Base-by-base conservation (phyloP, 2,329 filamentous ascomycete genomes). In the Cordyceps tenuipes region DNA sequence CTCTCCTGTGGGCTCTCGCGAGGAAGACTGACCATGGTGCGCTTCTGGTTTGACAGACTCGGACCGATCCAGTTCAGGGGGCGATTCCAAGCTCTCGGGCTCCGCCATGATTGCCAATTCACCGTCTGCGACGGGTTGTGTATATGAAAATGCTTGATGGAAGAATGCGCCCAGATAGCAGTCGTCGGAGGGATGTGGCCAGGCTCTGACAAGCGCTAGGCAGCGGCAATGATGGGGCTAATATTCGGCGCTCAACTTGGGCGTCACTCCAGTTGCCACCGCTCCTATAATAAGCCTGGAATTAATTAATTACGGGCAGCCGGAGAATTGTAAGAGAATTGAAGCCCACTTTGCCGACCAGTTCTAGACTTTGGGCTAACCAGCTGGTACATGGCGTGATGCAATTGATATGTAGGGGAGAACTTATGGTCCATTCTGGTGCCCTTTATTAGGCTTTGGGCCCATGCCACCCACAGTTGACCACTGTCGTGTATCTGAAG, bases 21-120 rank as follows among this genome's bases (percentile, higher is more conserved):
- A 34, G 7, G 36, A 21, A 9, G 19, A 36, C 47, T 74, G 34
- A 67, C 75, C 63, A 71, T 71, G 58, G 67, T 68, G 31, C 5
- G 31, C 13, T 19, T 60, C 58, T 34, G 51, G 31, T 36, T 55
- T 26, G 13, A 23, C 23, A 23, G 50, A 48, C 34, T 44, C n/a
- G 19, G 46, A 8, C n/a, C 9, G 5, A 17, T 57, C 46, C n/a
- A 50, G 34, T 21, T 34, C 5, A 34, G 50, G 51, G 13, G 58
- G 34, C 10, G 44, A 36, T 19, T 44, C 23, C 34, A 60, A 44
- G 44, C 44, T 50, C 15, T 13, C 19, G 1, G 31, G 12, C 21
- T 55, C 46, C 19, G 46, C 51, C 51, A 55, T 60, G 19, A 17
- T 29, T 48, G 5, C 23, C 39, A 46, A 26, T 51, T 44, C 26